A percentile compares a stretch with the other conserved stretches of the same genome.
These are phyloP conservation scores for Neurospora sp. DNA, from an alignment of 495 filamentous ascomycete species.

Conservation along the genomic window DNA sequence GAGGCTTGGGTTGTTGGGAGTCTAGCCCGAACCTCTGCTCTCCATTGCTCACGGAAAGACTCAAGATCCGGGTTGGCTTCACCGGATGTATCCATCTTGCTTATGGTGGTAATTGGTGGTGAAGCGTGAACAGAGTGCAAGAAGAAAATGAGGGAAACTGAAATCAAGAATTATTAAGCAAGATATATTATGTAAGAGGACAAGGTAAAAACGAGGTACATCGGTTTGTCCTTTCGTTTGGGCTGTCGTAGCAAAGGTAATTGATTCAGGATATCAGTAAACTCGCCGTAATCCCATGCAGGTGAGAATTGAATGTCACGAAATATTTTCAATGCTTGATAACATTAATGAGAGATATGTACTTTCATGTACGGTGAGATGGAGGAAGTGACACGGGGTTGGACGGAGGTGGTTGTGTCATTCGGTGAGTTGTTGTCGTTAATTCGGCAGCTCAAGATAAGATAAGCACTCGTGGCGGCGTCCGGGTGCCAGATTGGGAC, in stretches of 20 bases:
- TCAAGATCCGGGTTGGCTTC: conserved; percentile 28
- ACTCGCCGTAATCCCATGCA: not conserved
- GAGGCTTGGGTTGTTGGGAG: not conserved
- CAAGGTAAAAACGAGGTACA: not conserved
- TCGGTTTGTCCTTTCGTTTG: not conserved
- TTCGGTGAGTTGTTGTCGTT: not conserved
- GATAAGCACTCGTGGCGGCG: not conserved
- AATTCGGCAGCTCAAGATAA: not conserved
- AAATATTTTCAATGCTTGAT: not conserved
- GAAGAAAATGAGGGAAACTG: not conserved
- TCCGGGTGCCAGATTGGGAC: not conserved
- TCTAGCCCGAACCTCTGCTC: conserved; percentile 23
- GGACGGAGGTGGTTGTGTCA: not conserved
- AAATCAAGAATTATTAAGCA: not conserved
- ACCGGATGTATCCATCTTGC: conserved; percentile 10
- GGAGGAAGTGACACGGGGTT: not conserved
- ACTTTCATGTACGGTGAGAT: not conserved
- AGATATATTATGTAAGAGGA: not conserved
- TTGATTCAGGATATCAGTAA: not conserved
- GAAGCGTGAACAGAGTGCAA: not conserved
- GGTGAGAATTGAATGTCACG: not conserved
- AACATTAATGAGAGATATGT: not conserved
- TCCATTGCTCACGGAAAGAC: conserved; percentile 31
- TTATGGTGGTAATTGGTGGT: not conserved
- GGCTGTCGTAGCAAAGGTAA: not conserved